Evolutionary conservation across 1,139 yeast genomes (phyloP).

Genomic region (Pichia sorboxylosa): DNA sequence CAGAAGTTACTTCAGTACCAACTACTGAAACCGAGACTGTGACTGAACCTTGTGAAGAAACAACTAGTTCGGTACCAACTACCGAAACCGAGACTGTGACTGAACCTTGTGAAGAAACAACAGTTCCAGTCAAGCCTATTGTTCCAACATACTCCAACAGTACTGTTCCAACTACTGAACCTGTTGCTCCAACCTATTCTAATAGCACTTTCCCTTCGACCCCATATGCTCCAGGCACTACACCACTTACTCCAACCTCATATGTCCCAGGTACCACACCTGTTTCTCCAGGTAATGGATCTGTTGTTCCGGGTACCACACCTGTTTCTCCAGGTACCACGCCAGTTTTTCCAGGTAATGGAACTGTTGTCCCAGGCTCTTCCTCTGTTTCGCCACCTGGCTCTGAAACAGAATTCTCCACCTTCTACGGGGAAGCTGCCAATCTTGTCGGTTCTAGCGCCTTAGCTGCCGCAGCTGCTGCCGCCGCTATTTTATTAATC

Average conservation of each 20-base stretch:
- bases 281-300: no score
- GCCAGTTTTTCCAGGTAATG: no score
- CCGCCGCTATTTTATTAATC: conserved; percentile 4
- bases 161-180: conserved; percentile 1
- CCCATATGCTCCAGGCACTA: neutral
- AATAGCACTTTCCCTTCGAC: neutral
- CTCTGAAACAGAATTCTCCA: neutral
- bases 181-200: neutral
- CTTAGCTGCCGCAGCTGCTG: conserved; percentile 2
- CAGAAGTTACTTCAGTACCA: no score
- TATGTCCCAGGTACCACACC: neutral
- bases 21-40: neutral
- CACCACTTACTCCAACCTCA: conserved; percentile 1
- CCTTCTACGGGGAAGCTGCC: conserved; percentile 3
- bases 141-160: neutral
- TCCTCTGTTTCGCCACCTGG: neutral
- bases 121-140: neutral
- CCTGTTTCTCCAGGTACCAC: neutral
- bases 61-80: neutral
- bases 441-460: conserved; percentile 1
- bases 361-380: neutral
- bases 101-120: neutral
- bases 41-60: neutral
- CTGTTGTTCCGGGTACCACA: neutral
- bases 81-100: no score